These are phyloP conservation scores for Carex littledalei DNA, from an alignment of 176 grass and related monocot species.

Conservation along the genomic window DNA sequence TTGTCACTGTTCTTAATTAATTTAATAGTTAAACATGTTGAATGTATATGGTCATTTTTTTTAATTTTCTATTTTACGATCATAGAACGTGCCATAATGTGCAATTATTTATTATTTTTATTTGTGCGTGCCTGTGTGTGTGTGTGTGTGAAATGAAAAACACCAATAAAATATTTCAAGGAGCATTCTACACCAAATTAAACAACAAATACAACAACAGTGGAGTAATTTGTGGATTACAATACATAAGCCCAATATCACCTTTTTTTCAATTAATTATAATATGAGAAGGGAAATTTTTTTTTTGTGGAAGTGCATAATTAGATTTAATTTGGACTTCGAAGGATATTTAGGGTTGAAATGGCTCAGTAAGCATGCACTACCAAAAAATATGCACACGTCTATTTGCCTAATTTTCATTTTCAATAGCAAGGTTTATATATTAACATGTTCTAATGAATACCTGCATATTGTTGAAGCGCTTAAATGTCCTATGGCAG, in stretches of 20 bases:
- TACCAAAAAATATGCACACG: not conserved
- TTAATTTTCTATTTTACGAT: not conserved
- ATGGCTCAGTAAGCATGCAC: no score
- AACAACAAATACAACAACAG: not conserved
- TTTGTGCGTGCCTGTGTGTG: not conserved
- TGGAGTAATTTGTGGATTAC: not conserved
- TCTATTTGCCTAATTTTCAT: not conserved
- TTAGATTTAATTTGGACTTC: no score
- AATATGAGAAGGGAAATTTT: no score
- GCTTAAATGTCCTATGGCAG: conserved; percentile 91
- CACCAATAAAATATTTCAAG: not conserved
- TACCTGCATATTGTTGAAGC: conserved; percentile 98
- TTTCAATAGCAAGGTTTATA: not conserved
- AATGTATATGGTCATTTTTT: not conserved
- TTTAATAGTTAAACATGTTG: not conserved
- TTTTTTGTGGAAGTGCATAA: no score
- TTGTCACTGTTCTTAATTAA: not conserved
- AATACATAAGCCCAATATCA: no score
- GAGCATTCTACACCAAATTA: not conserved
- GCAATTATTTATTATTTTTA: not conserved
- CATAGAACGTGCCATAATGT: no score
- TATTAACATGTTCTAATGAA: not conserved
- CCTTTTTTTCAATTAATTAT: no score
- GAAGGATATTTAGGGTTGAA: no score
- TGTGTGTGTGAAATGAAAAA: not conserved